Base-by-base conservation (phyloP, 2,329 filamentous ascomycete species). In the Fusarium anthophilum region DNA sequence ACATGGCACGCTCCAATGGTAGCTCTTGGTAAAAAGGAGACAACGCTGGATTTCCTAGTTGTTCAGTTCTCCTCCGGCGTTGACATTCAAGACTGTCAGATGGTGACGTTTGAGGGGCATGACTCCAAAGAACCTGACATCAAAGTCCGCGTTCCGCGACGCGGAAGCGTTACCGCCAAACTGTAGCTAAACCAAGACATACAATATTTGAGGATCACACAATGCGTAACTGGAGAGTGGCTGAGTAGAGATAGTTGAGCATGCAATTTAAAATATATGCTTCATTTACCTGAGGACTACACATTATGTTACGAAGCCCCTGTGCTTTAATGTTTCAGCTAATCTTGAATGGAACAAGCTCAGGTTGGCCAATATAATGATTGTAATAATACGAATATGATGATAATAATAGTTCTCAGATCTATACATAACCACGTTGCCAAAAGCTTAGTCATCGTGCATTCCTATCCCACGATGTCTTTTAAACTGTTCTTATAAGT, bases 1-100 rank as follows among this genome's bases (percentile, higher is more conserved):
- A 98, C 95, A 61, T 99, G 96, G 90, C 96, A 99, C 85, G 95
- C 96, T 70, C 96, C 96, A 2, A 98, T 99, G 96, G 93, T 95
- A 20, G 95, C 94, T 22, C 83, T 98, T 55, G 95, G 95, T 0
- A 72, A 80, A 6, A 63, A 78, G 5, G 86, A 83, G 5, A 83
- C 85, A 32, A 87, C 91, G 26, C 86, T 98, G 54, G 94, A 96
- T 80, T 98, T 98, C 82, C 89, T 97, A 10, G 96, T 98, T 5
- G 89, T 93, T 75, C 96, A 98, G 84, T 96, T 93, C 84, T 91
- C 91, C 39, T 98, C 97, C 82, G 95, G 93, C 5, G 92, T 96
- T 18, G 89, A 84, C 1, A 84, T 88, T 4, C 96, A 98, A 84
- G 96, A 99, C 83, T 98, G 94, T 78, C 94, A 99, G 85, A 91